These are phyloP conservation scores for Metarhizium guizhouense DNA, from an alignment of 2,329 filamentous ascomycete genomes.

Conservation along the genomic window DNA sequence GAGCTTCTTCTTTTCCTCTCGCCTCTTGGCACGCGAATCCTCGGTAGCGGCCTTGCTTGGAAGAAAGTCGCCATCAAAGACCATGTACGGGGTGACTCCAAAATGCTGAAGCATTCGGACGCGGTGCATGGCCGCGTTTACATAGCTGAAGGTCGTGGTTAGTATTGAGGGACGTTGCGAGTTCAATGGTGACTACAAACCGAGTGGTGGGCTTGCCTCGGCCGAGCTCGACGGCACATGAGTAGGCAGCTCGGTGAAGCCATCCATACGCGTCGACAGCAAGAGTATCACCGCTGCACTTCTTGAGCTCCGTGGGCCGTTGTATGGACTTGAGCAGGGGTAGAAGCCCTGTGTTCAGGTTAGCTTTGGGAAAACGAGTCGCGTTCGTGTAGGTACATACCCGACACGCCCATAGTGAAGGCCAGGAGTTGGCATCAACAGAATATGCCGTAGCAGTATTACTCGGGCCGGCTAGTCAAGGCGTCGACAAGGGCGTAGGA, in stretches of 20 bases:
- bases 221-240: slow-evolving; percentile 85
- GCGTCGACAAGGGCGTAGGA: neutral
- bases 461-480: neutral
- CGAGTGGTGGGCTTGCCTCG: slow-evolving; percentile 80
- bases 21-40: slow-evolving; percentile 60
- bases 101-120: slow-evolving; percentile 93
- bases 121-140: slow-evolving; percentile 82
- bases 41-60: slow-evolving; percentile 91
- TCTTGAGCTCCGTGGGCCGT: slow-evolving; percentile 75
- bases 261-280: slow-evolving; percentile 98
- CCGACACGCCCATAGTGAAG: slow-evolving; percentile 27
- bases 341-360: slow-evolving; percentile 56
- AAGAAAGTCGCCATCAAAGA: slow-evolving; percentile 92
- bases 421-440: neutral
- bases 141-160: slow-evolving; percentile 49
- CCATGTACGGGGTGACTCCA: slow-evolving; percentile 85
- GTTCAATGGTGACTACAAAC: slow-evolving; percentile 37
- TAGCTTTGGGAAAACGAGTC: neutral
- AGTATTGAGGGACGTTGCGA: neutral
- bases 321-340: slow-evolving; percentile 95
- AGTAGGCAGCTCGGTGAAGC: slow-evolving; percentile 87
- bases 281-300: slow-evolving; percentile 77
- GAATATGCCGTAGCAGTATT: neutral
- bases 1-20: slow-evolving; percentile 65
- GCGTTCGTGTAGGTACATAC: slow-evolving; percentile 12